phyloP scores from a whole-genome alignment of 306 rosid genomes.

The Luffa aegyptiaca region DNA sequence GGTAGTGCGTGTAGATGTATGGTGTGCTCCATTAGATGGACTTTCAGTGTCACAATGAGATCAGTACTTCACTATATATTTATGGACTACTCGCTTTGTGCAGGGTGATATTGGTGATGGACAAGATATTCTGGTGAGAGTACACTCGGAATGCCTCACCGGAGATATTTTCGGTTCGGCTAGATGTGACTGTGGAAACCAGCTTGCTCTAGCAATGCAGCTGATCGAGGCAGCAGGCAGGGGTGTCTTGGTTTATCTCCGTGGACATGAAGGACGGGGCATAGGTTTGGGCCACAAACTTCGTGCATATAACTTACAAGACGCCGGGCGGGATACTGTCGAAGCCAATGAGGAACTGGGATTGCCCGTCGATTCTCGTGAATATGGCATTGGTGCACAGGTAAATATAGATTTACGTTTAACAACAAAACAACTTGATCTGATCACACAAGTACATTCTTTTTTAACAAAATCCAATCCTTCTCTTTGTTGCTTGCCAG shows the following conservation, averaged over 20 bases:
- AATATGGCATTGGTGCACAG: constrained; percentile 97
- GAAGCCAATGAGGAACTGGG: constrained; percentile 96
- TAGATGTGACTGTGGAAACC: constrained; percentile 92
- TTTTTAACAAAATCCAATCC: background rate
- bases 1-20: background rate
- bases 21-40: background rate
- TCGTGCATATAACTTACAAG: constrained; percentile 83
- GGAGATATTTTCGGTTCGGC: constrained; percentile 99
- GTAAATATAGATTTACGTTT: constrained; percentile 19
- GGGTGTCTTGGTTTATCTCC: constrained; percentile 84
- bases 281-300: constrained; percentile 97
- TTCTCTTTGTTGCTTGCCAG: constrained; percentile 29
- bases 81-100: background rate
- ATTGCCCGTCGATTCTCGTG: constrained; percentile 89
- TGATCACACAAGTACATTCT: background rate
- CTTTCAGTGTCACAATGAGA: background rate
- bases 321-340: constrained; percentile 72
- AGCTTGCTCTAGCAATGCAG: constrained; percentile 82
- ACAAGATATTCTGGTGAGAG: constrained; percentile 79
- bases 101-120: constrained; percentile 97
- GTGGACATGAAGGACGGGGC: constrained; percentile 96
- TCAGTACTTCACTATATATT: background rate
- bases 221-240: constrained; percentile 94
- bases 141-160: constrained; percentile 92
- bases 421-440: background rate